phyloP scores from a whole-genome alignment of 2,329 filamentous ascomycete genomes.

The Phyllosticta capitalensis region DNA sequence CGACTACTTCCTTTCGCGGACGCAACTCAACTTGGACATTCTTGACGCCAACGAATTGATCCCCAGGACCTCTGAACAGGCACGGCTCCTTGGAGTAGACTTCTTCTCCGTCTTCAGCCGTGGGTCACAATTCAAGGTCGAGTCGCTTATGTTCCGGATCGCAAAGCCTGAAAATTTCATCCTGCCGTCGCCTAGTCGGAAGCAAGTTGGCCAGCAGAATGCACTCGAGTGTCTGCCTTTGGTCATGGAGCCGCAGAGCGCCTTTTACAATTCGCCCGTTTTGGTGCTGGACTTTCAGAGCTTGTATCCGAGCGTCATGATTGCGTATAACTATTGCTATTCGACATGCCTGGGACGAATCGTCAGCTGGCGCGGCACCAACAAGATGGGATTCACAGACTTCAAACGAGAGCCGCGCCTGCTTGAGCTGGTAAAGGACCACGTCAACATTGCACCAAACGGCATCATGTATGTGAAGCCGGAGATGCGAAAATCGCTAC shows the following conservation, averaged over 20 bases:
- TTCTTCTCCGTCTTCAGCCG: conserved; percentile 94
- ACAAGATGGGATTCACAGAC: conserved; percentile 90
- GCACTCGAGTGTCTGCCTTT: conserved; percentile 87
- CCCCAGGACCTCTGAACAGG: conserved; percentile 84
- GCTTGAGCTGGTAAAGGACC: conserved; percentile 66
- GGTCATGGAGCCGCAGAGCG: conserved; percentile 95
- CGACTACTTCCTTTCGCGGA: conserved; percentile 65
- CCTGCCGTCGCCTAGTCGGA: conserved; percentile 77
- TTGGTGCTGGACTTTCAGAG: conserved; percentile 94
- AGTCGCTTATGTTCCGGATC: conserved; percentile 97
- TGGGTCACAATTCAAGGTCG: conserved; percentile 96
- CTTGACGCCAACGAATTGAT: conserved; percentile 84
- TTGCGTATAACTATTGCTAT: conserved; percentile 98
- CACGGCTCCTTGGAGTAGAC: conserved; percentile 82
- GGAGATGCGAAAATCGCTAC: conserved; percentile 74
- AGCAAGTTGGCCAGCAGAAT: conserved; percentile 89
- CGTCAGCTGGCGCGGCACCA: conserved; percentile 75
- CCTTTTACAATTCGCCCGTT: conserved; percentile 83
- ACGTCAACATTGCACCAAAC: conserved; percentile 89
- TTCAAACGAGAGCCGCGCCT: conserved; percentile 70
- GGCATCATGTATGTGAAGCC: conserved; percentile 92
- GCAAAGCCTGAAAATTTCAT: conserved; percentile 95
- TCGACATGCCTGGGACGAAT: conserved; percentile 89
- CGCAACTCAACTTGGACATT: conserved; percentile 79
- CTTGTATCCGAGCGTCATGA: conserved; percentile 95